Evolutionary conservation across 139 green algal species (phyloP).

Genomic region (Closterium sp.): DNA sequence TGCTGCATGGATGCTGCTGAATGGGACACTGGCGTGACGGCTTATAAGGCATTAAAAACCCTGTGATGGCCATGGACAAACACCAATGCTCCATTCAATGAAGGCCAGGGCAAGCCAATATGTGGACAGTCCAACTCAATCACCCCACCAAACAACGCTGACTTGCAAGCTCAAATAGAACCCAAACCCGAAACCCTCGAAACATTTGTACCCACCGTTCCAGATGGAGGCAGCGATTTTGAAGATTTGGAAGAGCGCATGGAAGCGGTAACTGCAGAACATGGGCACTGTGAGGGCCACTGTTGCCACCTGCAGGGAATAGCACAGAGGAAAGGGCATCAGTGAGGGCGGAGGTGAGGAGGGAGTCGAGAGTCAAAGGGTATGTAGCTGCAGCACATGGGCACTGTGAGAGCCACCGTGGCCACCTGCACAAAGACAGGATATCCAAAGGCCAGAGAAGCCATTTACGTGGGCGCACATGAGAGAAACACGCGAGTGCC

Average conservation of each 20-base stretch:
- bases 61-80: too few relatives aligned
- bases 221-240: conserved; percentile 40
- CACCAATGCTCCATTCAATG: too few relatives aligned
- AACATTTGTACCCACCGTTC: conserved; percentile 32
- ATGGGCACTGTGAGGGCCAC: conserved; percentile 46
- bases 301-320: conserved; percentile 43
- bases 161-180: not conserved
- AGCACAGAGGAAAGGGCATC: not conserved
- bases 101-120: too few relatives aligned
- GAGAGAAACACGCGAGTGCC: too few relatives aligned
- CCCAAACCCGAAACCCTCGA: conserved; percentile 5
- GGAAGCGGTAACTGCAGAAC: conserved; percentile 41
- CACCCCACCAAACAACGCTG: not conserved
- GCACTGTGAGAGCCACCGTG: conserved; percentile 38
- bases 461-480: too few relatives aligned
- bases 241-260: conserved; percentile 44
- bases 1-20: too few relatives aligned
- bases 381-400: conserved; percentile 39
- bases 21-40: too few relatives aligned
- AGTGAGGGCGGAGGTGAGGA: too few relatives aligned
- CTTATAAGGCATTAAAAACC: too few relatives aligned
- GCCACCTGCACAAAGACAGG: conserved; percentile 31
- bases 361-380: too few relatives aligned
- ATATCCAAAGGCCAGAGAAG: too few relatives aligned
- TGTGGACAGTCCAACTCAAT: too few relatives aligned